phyloP scores from a whole-genome alignment of 2,329 filamentous ascomycete genomes.

The Aaosphaeria pasadenensis region DNA sequence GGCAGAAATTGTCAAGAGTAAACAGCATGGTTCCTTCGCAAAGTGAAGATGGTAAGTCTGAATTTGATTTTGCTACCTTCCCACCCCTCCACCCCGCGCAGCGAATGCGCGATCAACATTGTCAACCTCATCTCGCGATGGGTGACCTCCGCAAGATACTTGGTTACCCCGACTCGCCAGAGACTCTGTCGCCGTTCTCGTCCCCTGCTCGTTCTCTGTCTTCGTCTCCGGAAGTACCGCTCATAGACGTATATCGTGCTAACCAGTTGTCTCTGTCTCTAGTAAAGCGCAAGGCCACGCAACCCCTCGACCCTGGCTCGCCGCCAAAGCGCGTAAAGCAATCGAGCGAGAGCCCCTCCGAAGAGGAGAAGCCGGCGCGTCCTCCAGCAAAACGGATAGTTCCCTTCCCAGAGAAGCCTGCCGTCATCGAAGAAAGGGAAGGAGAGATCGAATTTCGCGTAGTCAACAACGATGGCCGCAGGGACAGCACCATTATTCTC shows the following conservation, averaged over 20 bases:
- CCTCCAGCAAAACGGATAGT: conserved; percentile 59
- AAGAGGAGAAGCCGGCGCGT: conserved; percentile 13
- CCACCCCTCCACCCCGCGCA: conserved; percentile 2
- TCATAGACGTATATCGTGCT: conserved; percentile 8
- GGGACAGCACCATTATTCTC: conserved; percentile 88
- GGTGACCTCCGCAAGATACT: conserved; percentile 7
- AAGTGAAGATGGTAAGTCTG: conserved; percentile 35
- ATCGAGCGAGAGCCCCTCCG: conserved; percentile 34
- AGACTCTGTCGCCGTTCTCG: conserved; percentile 8
- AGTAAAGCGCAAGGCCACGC: conserved; percentile 73
- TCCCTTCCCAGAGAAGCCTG: conserved; percentile 89
- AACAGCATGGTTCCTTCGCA: conserved; percentile 17
- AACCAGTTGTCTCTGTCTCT: conserved; percentile 6
- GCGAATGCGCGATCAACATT: background rate
- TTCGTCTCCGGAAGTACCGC: conserved; percentile 12
- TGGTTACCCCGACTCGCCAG: conserved; percentile 15
- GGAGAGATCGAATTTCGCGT: conserved; percentile 96
- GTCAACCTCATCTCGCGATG: too few species aligned
- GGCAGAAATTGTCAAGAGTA: too few species aligned
- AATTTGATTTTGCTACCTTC: background rate
- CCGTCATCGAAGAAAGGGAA: conserved; percentile 87
- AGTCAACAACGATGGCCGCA: conserved; percentile 90
- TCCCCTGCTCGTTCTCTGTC: conserved; percentile 4
- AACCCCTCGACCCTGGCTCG: conserved; percentile 56
- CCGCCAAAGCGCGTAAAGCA: conserved; percentile 58